phyloP scores from a whole-genome alignment of 164 flowering plant species.

The Pachysandra terminalis region DNA sequence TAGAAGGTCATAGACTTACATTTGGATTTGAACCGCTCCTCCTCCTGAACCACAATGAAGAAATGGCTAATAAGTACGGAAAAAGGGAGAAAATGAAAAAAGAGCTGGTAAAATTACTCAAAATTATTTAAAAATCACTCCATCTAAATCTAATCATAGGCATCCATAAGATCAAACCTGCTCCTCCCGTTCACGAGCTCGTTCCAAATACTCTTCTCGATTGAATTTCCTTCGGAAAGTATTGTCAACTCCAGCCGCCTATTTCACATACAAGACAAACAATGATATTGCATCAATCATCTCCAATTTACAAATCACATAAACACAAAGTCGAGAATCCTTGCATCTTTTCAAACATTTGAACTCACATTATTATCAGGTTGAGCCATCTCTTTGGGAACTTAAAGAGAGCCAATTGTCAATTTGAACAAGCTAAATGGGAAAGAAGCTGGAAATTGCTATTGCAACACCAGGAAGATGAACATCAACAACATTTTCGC shows the following conservation, averaged over 20 bases:
- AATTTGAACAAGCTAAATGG: background rate
- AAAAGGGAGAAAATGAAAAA: background rate
- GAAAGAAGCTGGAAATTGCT: background rate
- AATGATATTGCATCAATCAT: background rate
- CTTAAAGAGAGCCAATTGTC: background rate
- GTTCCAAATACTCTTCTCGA: slow-evolving; percentile 77
- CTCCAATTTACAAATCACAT: background rate
- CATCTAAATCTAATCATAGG: background rate
- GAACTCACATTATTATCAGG: slow-evolving; percentile 32
- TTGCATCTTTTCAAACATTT: too few species aligned
- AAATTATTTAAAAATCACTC: background rate
- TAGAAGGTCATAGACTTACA: slow-evolving; percentile 30
- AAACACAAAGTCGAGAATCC: background rate
- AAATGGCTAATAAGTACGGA: slow-evolving; percentile 1
- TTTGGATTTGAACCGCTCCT: slow-evolving; percentile 43
- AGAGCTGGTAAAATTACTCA: too few species aligned
- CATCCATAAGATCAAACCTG: slow-evolving; percentile 34
- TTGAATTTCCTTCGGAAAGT: slow-evolving; percentile 77
- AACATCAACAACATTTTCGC: background rate
- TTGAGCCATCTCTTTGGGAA: slow-evolving; percentile 26
- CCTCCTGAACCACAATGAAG: slow-evolving; percentile 33
- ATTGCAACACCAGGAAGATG: background rate
- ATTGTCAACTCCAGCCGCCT: slow-evolving; percentile 80
- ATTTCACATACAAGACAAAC: background rate
- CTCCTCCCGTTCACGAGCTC: slow-evolving; percentile 81